A percentile compares a stretch with the other conserved stretches of the same genome.
These are phyloP conservation scores for Gymnopilus junonius DNA, from an alignment of 768 basidiomycete species.

Conservation along the genomic window DNA sequence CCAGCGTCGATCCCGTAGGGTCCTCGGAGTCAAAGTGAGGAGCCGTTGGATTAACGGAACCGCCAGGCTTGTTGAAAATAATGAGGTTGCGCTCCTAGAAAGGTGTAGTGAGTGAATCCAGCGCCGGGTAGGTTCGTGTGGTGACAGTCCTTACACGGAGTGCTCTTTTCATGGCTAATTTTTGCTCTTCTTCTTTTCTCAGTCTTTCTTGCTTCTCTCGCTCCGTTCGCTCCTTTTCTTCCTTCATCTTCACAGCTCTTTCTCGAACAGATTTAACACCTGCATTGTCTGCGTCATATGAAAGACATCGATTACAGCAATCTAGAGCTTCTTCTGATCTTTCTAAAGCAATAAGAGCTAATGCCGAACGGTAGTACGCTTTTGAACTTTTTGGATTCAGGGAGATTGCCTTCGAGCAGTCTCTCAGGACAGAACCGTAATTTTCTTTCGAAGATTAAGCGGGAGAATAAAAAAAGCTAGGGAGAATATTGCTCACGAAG, in stretches of 20 bases:
- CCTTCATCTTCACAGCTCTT: constrained; percentile 49
- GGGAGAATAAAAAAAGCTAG: constrained; percentile 5
- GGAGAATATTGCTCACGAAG: constrained; percentile 63
- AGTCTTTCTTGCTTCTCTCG: constrained; percentile 53
- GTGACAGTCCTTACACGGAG: constrained; percentile 57
- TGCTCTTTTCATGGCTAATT: constrained; percentile 57
- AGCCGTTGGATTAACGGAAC: constrained; percentile 57
- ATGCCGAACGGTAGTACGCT: constrained; percentile 84
- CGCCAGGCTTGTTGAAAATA: constrained; percentile 53
- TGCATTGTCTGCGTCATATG: constrained; percentile 60
- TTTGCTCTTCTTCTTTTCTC: constrained; percentile 54
- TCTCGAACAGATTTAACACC: constrained; percentile 54
- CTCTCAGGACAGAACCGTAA: constrained; percentile 82
- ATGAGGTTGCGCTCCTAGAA: constrained; percentile 76
- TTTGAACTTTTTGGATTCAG: constrained; percentile 75
- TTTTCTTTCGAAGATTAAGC: constrained; percentile 62
- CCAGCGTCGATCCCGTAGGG: constrained; percentile 57
- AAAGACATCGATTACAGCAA: constrained; percentile 72
- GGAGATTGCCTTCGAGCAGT: constrained; percentile 75
- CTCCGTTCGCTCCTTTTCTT: constrained; percentile 54
- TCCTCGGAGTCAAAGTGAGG: constrained; percentile 75
- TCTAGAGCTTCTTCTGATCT: constrained; percentile 84
- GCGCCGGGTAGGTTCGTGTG: background rate
- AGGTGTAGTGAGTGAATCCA: constrained; percentile 5
- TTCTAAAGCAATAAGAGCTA: constrained; percentile 76